A percentile compares a stretch with the other conserved stretches of the same genome.
phyloP scores from a whole-genome alignment of 805 yeast species.

The Wickerhamomyces kurtzmanii region DNA sequence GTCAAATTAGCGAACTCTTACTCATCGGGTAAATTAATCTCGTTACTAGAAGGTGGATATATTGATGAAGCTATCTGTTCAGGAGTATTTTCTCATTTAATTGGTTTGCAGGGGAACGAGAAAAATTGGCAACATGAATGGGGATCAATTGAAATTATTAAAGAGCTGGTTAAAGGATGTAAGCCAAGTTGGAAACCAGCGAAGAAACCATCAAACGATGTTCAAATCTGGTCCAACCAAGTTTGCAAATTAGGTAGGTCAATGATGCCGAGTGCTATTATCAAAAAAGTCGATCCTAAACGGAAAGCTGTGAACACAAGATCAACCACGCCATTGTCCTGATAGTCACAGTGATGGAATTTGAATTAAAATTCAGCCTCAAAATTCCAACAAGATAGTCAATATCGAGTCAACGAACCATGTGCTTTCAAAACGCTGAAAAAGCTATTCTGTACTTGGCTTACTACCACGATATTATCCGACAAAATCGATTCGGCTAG shows the following conservation, averaged over 20 bases:
- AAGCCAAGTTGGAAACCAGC: constrained; percentile 54
- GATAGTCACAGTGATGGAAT: no score
- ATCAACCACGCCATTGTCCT: no score
- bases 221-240: constrained; percentile 55
- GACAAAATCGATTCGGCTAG: no score
- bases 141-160: constrained; percentile 54
- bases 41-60: constrained; percentile 80
- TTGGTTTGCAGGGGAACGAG: constrained; percentile 54
- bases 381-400: no score
- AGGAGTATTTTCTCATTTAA: constrained; percentile 70
- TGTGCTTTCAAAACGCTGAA: no score
- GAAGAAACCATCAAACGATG: constrained; percentile 39
- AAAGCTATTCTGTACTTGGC: no score
- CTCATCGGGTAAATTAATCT: constrained; percentile 50
- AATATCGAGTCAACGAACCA: no score
- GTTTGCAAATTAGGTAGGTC: constrained; percentile 52
- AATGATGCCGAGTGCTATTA: constrained; percentile 38
- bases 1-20: constrained; percentile 57
- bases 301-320: no score
- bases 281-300: no score
- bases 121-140: constrained; percentile 52
- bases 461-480: no score
- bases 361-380: no score
- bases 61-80: constrained; percentile 74
- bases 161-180: constrained; percentile 61